phyloP scores from a whole-genome alignment of 1,284 basidiomycete species.

The Anthracocystis walkeri region DNA sequence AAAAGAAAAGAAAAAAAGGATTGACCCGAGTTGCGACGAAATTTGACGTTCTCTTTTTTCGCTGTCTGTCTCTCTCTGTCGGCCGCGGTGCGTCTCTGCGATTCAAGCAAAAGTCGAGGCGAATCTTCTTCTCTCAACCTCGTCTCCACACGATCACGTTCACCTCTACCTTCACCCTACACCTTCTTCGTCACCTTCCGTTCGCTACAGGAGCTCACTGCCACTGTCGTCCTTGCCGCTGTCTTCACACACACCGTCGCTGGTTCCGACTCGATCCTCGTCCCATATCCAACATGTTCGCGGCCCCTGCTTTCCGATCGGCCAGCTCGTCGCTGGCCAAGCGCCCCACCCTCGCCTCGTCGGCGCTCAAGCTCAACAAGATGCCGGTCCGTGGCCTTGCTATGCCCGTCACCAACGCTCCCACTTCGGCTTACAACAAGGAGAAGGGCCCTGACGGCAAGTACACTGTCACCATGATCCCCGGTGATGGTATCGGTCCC shows the following conservation, averaged over 20 bases:
- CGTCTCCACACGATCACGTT: slow-evolving; percentile 25
- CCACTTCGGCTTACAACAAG: slow-evolving; percentile 67
- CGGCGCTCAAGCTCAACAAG: slow-evolving; percentile 47
- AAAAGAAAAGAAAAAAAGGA: not conserved
- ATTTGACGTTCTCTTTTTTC: not conserved
- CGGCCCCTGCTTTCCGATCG: slow-evolving; percentile 46
- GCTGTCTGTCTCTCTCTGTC: slow-evolving; percentile 6
- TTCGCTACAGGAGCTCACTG: not conserved
- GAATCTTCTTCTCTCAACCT: slow-evolving; percentile 26
- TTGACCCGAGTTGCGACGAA: slow-evolving; percentile 2
- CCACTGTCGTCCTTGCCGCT: slow-evolving; percentile 3
- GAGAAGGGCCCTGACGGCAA: slow-evolving; percentile 75
- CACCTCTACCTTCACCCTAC: slow-evolving; percentile 9
- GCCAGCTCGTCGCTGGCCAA: slow-evolving; percentile 54
- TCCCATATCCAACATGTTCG: slow-evolving; percentile 24
- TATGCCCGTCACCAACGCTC: slow-evolving; percentile 58
- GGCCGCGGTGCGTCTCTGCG: slow-evolving; percentile 9
- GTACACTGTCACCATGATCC: slow-evolving; percentile 91
- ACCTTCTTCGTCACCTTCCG: slow-evolving; percentile 3
- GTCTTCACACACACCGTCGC: slow-evolving; percentile 4
- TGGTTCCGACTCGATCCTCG: not conserved
- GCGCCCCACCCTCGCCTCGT: slow-evolving; percentile 48
- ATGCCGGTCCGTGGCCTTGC: slow-evolving; percentile 56
- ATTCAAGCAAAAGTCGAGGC: not conserved
- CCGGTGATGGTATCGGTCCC: slow-evolving; percentile 94